These are phyloP conservation scores for Halocafeteria seosinensis DNA, from an alignment of 108 stramenopile genomes.

Conservation along the genomic window DNA sequence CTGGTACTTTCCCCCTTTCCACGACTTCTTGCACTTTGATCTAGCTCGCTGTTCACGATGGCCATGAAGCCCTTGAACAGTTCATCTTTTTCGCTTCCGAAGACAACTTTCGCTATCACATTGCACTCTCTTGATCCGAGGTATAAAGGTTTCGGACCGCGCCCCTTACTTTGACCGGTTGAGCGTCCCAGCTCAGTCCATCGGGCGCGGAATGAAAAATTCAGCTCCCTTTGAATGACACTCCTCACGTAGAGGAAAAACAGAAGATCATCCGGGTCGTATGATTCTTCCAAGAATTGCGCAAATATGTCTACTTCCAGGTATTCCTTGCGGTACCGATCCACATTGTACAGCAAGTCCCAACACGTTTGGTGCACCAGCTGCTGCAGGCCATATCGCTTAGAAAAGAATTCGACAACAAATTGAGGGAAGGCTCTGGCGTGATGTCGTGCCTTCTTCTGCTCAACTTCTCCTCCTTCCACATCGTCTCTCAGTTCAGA, in stretches of 20 bases:
- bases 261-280: conserved; percentile 30
- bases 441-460: background rate
- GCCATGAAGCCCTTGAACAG: conserved; percentile 16
- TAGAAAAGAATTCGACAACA: conserved; percentile 3
- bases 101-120: conserved; percentile 14
- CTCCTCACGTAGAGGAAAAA: conserved; percentile 33
- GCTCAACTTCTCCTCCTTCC: background rate
- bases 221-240: conserved; percentile 14
- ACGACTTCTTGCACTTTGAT: background rate
- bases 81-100: conserved; percentile 4
- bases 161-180: background rate
- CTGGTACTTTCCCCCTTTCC: background rate
- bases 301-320: conserved; percentile 31
- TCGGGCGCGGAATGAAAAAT: background rate
- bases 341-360: conserved; percentile 23
- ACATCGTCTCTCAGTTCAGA: background rate
- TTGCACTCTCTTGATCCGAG: conserved; percentile 9
- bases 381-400: conserved; percentile 7
- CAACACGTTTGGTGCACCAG: conserved; percentile 22
- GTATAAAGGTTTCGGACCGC: background rate
- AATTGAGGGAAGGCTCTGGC: conserved; percentile 4
- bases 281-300: conserved; percentile 34
- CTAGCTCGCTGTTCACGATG: background rate
- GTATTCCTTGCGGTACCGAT: background rate
- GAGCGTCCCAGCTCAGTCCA: conserved; percentile 9